A percentile compares a stretch with the other conserved stretches of the same genome.
Conservation (phyloP, 495 filamentous ascomycete genomes). For the Daldinia bambusicola region DNA sequence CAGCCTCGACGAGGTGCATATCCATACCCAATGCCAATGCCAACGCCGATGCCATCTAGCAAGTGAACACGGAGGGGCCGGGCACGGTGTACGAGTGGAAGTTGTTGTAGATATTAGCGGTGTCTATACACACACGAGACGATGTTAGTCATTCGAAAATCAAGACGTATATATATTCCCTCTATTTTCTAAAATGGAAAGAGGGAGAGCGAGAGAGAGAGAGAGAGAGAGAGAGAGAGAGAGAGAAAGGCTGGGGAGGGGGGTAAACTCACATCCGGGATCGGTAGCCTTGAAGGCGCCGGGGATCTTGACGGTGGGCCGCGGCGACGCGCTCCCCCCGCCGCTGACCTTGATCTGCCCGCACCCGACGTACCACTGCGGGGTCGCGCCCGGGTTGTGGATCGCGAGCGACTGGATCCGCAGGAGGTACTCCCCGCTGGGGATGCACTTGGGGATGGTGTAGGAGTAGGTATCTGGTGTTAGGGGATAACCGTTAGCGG, state of each 20-base stretch:
- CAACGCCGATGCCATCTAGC: conserved; percentile 16
- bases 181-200: too few relatives aligned
- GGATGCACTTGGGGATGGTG: conserved; percentile 64
- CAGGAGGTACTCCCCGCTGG: conserved; percentile 69
- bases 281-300: conserved; percentile 65
- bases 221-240: too few relatives aligned
- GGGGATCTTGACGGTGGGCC: conserved; percentile 61
- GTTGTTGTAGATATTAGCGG: conserved; percentile 48
- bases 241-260: too few relatives aligned
- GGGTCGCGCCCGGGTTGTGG: conserved; percentile 65
- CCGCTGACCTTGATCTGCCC: conserved; percentile 68
- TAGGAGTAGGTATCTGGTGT: conserved; percentile 58
- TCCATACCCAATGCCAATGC: too few relatives aligned
- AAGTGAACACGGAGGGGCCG: conserved; percentile 44
- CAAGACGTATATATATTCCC: background rate
- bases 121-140: conserved; percentile 24
- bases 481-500: too few relatives aligned
- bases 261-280: conserved; percentile 56
- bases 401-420: conserved; percentile 70
- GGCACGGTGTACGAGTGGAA: conserved; percentile 45
- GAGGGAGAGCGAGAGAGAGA: too few relatives aligned
- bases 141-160: background rate
- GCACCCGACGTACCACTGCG: conserved; percentile 67
- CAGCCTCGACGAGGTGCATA: background rate
- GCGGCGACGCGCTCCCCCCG: conserved; percentile 60